phyloP scores from a whole-genome alignment of 2,329 filamentous ascomycete genomes.

The Paecilomyces sp. region DNA sequence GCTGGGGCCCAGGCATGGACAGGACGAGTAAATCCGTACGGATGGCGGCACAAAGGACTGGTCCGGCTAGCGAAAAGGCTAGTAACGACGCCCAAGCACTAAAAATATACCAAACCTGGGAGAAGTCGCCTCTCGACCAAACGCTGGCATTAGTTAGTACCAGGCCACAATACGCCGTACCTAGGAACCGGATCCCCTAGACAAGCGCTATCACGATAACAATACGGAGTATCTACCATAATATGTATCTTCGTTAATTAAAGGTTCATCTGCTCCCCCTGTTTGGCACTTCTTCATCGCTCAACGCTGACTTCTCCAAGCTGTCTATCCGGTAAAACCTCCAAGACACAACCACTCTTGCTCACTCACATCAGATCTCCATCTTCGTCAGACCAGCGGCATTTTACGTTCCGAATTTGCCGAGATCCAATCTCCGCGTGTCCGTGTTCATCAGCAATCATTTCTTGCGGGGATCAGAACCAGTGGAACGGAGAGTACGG shows the following conservation, averaged over 20 bases:
- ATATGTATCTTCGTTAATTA: too few relatives aligned
- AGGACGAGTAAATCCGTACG: background rate
- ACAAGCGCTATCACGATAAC: background rate
- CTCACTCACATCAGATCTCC: too few relatives aligned
- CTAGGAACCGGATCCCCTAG: background rate
- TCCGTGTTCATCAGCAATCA: background rate
- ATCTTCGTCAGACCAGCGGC: background rate
- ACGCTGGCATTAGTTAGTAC: background rate
- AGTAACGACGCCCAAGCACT: background rate
- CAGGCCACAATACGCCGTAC: background rate
- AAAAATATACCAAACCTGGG: background rate
- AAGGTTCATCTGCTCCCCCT: background rate
- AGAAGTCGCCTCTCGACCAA: background rate
- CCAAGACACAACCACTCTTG: background rate
- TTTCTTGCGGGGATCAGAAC: background rate
- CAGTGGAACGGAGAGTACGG: background rate
- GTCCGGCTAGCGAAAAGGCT: background rate
- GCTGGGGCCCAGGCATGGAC: background rate
- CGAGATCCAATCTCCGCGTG: background rate
- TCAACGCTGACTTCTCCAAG: background rate
- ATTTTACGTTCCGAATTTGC: background rate
- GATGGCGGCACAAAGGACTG: background rate
- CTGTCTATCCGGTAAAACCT: background rate
- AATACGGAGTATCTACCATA: too few relatives aligned
- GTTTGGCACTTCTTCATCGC: background rate